Evolutionary conservation across 1,139 yeast species (phyloP).

Genomic region (Spathaspora jeffriesii): DNA sequence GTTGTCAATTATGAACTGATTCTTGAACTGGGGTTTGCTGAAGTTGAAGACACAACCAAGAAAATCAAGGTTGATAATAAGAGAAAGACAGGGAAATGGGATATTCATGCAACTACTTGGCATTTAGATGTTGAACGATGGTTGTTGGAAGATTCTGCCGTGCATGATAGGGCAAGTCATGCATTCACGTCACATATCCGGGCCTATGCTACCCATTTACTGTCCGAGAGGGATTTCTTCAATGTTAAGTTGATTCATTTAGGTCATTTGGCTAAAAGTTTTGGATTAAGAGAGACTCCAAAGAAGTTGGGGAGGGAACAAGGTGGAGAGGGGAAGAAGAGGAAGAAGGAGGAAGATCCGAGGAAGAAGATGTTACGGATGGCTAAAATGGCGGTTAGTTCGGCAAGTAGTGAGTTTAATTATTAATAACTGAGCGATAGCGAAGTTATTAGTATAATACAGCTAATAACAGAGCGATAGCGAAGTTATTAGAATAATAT

Average conservation of each 20-base stretch:
- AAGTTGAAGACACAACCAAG: slow-evolving; percentile 15
- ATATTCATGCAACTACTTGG: slow-evolving; percentile 94
- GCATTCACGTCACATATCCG: slow-evolving; percentile 89
- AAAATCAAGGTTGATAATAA: too few relatives aligned
- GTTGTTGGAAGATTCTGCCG: slow-evolving; percentile 66
- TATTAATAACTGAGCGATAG: too few relatives aligned
- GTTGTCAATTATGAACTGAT: slow-evolving; percentile 50
- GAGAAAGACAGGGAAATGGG: slow-evolving; percentile 79
- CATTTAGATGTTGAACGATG: slow-evolving; percentile 89
- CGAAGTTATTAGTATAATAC: too few relatives aligned
- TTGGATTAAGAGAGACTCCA: slow-evolving; percentile 94
- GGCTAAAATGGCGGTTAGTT: slow-evolving; percentile 71
- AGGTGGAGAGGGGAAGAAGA: slow-evolving; percentile 16
- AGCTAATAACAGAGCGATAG: too few relatives aligned
- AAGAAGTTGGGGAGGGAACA: slow-evolving; percentile 67
- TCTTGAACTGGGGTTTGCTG: slow-evolving; percentile 64
- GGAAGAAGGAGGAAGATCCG: slow-evolving; percentile 45
- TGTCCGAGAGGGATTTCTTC: slow-evolving; percentile 75
- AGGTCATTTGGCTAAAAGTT: slow-evolving; percentile 94
- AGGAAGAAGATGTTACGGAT: slow-evolving; percentile 72
- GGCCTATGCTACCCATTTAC: slow-evolving; percentile 95
- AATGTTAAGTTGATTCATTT: slow-evolving; percentile 81
- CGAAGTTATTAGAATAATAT: too few relatives aligned
- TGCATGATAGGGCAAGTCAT: slow-evolving; percentile 63
- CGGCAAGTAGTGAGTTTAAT: slow-evolving; percentile 74